Evolutionary conservation across 768 basidiomycete species (phyloP).

Genomic region (Serendipita indica): DNA sequence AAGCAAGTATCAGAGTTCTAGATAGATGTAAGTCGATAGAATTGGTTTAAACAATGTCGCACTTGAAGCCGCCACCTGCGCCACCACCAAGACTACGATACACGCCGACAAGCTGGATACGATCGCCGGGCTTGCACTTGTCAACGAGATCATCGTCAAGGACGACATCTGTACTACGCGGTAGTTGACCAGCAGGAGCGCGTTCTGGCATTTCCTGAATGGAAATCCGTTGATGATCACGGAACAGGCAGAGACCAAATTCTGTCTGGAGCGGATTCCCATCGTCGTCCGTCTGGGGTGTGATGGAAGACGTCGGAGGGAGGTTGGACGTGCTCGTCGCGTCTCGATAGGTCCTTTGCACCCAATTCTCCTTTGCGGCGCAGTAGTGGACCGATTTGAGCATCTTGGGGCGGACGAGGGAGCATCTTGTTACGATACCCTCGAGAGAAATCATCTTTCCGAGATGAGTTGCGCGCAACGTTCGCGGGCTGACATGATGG

Average conservation of each 20-base stretch:
- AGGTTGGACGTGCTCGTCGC: slow-evolving; percentile 72
- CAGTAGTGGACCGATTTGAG: slow-evolving; percentile 93
- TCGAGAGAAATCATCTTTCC: slow-evolving; percentile 95
- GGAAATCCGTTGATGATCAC: slow-evolving; percentile 92
- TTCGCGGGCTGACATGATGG: slow-evolving; percentile 91
- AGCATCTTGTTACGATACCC: slow-evolving; percentile 96
- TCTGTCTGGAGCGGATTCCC: slow-evolving; percentile 79
- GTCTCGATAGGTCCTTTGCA: slow-evolving; percentile 84
- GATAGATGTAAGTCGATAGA: slow-evolving; percentile 13
- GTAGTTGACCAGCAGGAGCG: slow-evolving; percentile 91
- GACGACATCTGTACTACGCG: slow-evolving; percentile 90
- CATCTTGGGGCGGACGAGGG: slow-evolving; percentile 97
- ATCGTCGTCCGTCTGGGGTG: slow-evolving; percentile 85
- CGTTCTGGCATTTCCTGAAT: slow-evolving; percentile 99
- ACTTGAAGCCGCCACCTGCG: slow-evolving; percentile 89
- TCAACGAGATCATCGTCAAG: slow-evolving; percentile 95
- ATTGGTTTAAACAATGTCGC: slow-evolving; percentile 18
- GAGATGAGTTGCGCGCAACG: slow-evolving; percentile 73
- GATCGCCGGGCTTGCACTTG: slow-evolving; percentile 93
- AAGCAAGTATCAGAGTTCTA: slow-evolving; percentile 86
- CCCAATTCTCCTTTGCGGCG: slow-evolving; percentile 69
- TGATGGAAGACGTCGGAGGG: slow-evolving; percentile 72
- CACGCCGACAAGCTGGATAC: slow-evolving; percentile 89
- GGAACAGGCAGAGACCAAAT: slow-evolving; percentile 80
- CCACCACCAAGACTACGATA: slow-evolving; percentile 92